Evolutionary conservation across 192 early-diverging fungal species (phyloP).

Genomic region (Chytriomyces confervae): DNA sequence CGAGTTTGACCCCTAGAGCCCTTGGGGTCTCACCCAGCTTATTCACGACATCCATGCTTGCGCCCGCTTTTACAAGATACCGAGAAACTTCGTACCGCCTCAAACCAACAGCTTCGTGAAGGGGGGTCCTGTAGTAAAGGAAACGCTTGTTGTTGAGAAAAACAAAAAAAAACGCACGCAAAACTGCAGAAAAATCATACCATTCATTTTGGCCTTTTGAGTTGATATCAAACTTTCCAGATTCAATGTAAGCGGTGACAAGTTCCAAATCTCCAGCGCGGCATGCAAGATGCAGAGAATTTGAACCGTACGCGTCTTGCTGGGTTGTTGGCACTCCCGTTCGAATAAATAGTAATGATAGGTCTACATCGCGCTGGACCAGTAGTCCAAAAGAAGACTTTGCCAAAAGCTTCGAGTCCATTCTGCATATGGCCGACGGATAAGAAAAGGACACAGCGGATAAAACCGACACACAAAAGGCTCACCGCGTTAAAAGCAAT

Average conservation of each 20-base stretch:
- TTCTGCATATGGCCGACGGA: constrained; percentile 31
- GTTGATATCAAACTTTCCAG: constrained; percentile 42
- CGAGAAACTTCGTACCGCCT: constrained; percentile 24
- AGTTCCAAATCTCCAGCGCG: constrained; percentile 45
- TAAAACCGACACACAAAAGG: background rate
- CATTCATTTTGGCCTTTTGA: constrained; percentile 43
- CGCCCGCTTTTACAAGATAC: constrained; percentile 40
- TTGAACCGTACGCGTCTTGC: constrained; percentile 38
- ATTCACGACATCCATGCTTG: constrained; percentile 18
- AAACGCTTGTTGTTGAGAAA: too few species aligned
- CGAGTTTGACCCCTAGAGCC: constrained; percentile 23
- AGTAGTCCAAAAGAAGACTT: constrained; percentile 42
- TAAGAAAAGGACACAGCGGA: constrained; percentile 1
- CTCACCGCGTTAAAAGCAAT: constrained; percentile 39
- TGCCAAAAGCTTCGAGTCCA: constrained; percentile 36
- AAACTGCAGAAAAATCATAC: constrained; percentile 27
- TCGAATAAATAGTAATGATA: constrained; percentile 36
- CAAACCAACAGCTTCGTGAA: constrained; percentile 49
- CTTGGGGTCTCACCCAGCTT: constrained; percentile 24
- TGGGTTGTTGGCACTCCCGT: constrained; percentile 37
- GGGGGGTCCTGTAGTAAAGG: constrained; percentile 40
- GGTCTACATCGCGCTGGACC: constrained; percentile 39
- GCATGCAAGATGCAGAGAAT: constrained; percentile 46
- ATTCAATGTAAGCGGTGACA: constrained; percentile 41
- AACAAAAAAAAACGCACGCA: background rate